Percentiles rank a stretch among this genome's conserved stretches.
These are phyloP conservation scores for Astrocystis sublimbata DNA, from an alignment of 495 filamentous ascomycete species.

Conservation along the genomic window DNA sequence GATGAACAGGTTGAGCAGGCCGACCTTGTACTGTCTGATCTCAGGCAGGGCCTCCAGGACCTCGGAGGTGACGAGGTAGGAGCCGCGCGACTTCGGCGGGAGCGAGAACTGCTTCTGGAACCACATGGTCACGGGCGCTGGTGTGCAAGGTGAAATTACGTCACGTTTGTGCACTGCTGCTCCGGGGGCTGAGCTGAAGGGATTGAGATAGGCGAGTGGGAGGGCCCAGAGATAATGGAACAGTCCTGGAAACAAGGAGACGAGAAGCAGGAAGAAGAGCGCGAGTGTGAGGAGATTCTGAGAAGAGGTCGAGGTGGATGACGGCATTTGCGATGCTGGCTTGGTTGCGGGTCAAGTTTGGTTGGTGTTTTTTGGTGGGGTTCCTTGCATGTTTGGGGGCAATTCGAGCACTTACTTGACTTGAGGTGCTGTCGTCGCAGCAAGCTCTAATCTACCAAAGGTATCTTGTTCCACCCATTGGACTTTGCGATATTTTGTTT, in stretches of 20 bases:
- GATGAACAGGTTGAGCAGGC: conserved; percentile 83
- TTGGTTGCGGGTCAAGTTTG: too few species aligned
- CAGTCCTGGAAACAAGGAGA: conserved; percentile 56
- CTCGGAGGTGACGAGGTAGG: conserved; percentile 83
- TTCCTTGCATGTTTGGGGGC: conserved; percentile 10
- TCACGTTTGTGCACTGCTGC: conserved; percentile 9
- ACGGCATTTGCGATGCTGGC: conserved; percentile 28
- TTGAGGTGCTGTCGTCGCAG: background rate
- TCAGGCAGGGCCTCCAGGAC: conserved; percentile 71
- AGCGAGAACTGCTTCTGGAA: conserved; percentile 78
- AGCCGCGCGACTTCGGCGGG: conserved; percentile 71
- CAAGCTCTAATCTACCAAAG: too few species aligned
- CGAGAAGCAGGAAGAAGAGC: conserved; percentile 49
- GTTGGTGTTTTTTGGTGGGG: conserved; percentile 18
- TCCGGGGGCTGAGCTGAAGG: conserved; percentile 25
- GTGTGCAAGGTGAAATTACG: conserved; percentile 20
- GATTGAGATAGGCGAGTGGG: conserved; percentile 39
- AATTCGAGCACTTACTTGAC: too few species aligned
- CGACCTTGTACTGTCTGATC: conserved; percentile 75
- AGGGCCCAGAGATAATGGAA: conserved; percentile 53
- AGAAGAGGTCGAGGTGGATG: conserved; percentile 28
- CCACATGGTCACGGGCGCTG: conserved; percentile 56
- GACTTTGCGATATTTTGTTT: background rate
- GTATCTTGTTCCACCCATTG: too few species aligned
- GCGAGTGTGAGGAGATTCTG: conserved; percentile 42